Evolutionary conservation across 768 basidiomycete species (phyloP), one percentile per base, ranked within the genome.

Genomic region (Termitomyces bulborhizus): DNA sequence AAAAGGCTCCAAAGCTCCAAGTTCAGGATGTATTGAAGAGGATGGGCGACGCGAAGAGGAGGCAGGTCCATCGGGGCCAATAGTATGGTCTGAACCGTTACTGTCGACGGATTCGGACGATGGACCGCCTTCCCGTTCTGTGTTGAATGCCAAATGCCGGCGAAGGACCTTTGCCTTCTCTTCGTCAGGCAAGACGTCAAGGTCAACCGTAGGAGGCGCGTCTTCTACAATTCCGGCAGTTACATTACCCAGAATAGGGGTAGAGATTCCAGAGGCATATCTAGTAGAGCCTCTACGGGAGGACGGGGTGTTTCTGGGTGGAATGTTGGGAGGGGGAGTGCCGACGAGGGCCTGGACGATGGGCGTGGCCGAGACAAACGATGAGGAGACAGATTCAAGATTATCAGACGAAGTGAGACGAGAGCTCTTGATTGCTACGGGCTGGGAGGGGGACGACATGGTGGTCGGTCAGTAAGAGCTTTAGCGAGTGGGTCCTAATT

Each of bases 111-210:
- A 39, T 58, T 67, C 69, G 15, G 62, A 62, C 42, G 56, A 61
- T n/a, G 59, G 62, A 41, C 64, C 66, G 12, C 56, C 57, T 51
- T 73, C 68, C n/a, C 86, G 76, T 58, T 91, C 86, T 44, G 88
- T 83, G 29, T 81, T 83, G 7, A 84, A 80, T 11, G 94, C 86
- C 16, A 98, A 76, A 70, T 97, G 93, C 53, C 84, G 80, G 47
- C 87, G 75, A 16, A 98, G 70, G 1, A 97, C 82, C 63, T 80
- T 83, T 3, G 85, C 86, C 72, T 93, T 97, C 65, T 94, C 90
- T 59, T 91, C 90, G 21, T 88, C 86, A 0, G 88, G 78, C 27
- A 93, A 71, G 26, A 77, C 81, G 21, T 88, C 86, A 13, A 88
- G 63, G 57, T 77, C 76, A 16, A 62, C 63, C 54, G 60, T 70